phyloP scores from a whole-genome alignment of 2,329 filamentous ascomycete species.

The Atkinsonella hypoxylon region DNA sequence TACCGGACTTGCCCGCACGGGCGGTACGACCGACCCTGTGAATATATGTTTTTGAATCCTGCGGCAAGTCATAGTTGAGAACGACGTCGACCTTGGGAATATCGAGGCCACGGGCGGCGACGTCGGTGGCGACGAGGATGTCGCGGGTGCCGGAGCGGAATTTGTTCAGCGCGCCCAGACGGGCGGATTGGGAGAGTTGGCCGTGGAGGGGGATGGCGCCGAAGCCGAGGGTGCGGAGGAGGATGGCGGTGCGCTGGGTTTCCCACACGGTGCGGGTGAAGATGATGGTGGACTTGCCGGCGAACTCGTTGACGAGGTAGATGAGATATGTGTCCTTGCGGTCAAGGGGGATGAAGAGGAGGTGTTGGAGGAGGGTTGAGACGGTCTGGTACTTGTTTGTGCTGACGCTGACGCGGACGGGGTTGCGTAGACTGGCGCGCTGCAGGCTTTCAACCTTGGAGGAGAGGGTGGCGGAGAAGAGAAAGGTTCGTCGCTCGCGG shows the following conservation, averaged over 20 bases:
- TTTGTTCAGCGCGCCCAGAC: constrained; percentile 79
- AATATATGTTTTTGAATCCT: constrained; percentile 82
- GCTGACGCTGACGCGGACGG: constrained; percentile 70
- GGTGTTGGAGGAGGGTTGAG: constrained; percentile 74
- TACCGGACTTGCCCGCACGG: constrained; percentile 72
- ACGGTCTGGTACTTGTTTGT: constrained; percentile 84
- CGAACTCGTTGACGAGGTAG: constrained; percentile 73
- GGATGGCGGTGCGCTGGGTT: constrained; percentile 70
- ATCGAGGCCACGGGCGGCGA: constrained; percentile 86
- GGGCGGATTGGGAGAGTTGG: constrained; percentile 76
- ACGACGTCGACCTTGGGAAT: constrained; percentile 86
- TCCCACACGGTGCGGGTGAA: constrained; percentile 91
- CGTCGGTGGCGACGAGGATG: constrained; percentile 85
- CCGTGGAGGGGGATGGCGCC: constrained; percentile 88
- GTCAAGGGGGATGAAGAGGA: constrained; percentile 73
- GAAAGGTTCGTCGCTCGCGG: constrained; percentile 63
- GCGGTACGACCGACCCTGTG: constrained; percentile 84
- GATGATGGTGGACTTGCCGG: constrained; percentile 76
- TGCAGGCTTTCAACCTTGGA: constrained; percentile 89
- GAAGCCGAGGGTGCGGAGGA: constrained; percentile 76
- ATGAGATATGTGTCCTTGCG: constrained; percentile 87
- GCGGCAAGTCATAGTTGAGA: constrained; percentile 73
- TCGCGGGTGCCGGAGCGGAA: constrained; percentile 72
- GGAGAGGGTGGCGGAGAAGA: constrained; percentile 91
- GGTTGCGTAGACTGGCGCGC: constrained; percentile 75